Conservation (phyloP, 2,329 filamentous ascomycete genomes). For the Apiospora sp. region DNA sequence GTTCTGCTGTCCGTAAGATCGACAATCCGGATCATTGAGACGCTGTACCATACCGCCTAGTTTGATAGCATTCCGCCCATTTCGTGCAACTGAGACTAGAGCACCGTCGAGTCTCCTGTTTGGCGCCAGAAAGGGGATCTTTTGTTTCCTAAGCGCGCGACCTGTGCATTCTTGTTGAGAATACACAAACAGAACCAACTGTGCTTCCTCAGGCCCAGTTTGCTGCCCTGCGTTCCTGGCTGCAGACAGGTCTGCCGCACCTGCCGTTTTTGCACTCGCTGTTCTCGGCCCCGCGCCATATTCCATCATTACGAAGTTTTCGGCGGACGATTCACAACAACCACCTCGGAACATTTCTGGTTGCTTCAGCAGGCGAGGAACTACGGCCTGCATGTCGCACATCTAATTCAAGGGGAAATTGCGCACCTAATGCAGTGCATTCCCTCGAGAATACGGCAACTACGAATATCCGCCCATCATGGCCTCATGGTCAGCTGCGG, state of each 20-base stretch:
- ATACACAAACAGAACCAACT: constrained; percentile 18
- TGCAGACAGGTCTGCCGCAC: constrained; percentile 30
- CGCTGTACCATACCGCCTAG: constrained; percentile 11
- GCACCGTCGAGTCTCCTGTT: constrained; percentile 5
- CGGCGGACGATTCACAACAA: constrained; percentile 1
- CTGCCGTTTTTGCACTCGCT: constrained; percentile 3
- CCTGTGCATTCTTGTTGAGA: constrained; percentile 18
- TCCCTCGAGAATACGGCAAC: constrained; percentile 33
- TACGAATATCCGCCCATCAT: constrained; percentile 40
- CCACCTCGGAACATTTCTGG: background rate
- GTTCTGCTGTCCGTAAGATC: background rate
- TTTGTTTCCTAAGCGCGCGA: background rate
- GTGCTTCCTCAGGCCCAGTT: background rate
- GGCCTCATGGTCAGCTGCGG: constrained; percentile 50
- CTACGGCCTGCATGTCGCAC: constrained; percentile 40
- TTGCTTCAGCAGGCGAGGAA: constrained; percentile 21
- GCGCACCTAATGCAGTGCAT: constrained; percentile 36
- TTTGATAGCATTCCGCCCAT: background rate
- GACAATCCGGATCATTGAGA: constrained; percentile 2
- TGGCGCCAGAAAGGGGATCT: background rate
- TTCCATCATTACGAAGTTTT: background rate
- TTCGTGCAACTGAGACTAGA: constrained; percentile 20
- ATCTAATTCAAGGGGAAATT: constrained; percentile 39
- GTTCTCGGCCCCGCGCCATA: constrained; percentile 16
- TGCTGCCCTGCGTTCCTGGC: constrained; percentile 12